Evolutionary conservation across 2,329 filamentous ascomycete genomes (phyloP).

Genomic region (Lasiodiplodia citricola): DNA sequence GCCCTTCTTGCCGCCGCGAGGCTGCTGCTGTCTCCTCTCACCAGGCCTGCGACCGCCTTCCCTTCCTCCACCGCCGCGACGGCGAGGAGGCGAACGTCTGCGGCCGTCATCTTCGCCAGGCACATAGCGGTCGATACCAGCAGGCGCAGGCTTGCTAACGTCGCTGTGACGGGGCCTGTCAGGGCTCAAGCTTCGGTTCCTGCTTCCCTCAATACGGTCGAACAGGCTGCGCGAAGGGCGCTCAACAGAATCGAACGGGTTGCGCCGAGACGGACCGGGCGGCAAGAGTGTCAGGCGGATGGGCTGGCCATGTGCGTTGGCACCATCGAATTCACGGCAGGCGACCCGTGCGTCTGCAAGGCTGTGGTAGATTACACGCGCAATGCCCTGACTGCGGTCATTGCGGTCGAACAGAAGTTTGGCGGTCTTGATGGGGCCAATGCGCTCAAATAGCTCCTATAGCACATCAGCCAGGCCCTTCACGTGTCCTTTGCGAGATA

Average conservation of each 20-base stretch:
- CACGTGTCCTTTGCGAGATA: not conserved
- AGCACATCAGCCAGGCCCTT: conserved; percentile 11
- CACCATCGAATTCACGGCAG: conserved; percentile 81
- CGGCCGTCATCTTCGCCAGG: conserved; percentile 61
- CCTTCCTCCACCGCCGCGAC: conserved; percentile 53
- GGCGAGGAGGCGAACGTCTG: conserved; percentile 62
- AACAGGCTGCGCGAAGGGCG: conserved; percentile 67
- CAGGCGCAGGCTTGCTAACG: conserved; percentile 61
- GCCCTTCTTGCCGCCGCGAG: conserved; percentile 47
- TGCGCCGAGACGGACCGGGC: conserved; percentile 41
- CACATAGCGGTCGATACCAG: conserved; percentile 79
- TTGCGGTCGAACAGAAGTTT: conserved; percentile 83
- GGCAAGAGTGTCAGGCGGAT: conserved; percentile 73
- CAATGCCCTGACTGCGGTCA: conserved; percentile 83
- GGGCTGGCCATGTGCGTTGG: conserved; percentile 83
- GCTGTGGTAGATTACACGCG: conserved; percentile 79
- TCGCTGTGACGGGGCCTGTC: conserved; percentile 55
- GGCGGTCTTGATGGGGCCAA: conserved; percentile 73
- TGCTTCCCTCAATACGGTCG: conserved; percentile 59
- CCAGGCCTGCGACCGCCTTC: conserved; percentile 54
- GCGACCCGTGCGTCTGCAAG: conserved; percentile 75
- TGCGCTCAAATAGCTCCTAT: conserved; percentile 79
- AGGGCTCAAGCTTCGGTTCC: conserved; percentile 50
- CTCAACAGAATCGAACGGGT: conserved; percentile 57
- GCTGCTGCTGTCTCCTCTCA: conserved; percentile 50